A percentile compares a stretch with the other conserved stretches of the same genome.
Evolutionary conservation across 768 basidiomycete genomes (phyloP).

Genomic region (Rhizopogon vinicolor): DNA sequence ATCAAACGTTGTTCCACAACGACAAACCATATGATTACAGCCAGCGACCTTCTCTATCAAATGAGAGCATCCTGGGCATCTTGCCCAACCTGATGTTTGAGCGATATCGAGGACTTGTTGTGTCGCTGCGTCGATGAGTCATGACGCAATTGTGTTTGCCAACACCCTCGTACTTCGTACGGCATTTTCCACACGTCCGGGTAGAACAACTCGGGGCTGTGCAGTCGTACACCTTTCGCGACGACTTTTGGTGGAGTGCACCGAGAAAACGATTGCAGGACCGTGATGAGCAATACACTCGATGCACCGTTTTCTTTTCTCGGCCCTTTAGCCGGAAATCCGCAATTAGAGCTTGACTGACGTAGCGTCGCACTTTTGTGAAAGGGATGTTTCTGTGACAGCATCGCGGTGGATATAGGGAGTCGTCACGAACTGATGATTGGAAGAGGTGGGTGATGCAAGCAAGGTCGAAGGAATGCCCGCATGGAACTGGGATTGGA

Average conservation of each 20-base stretch:
- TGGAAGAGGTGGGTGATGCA: slow-evolving; percentile 24
- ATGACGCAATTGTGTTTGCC: not conserved
- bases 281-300: slow-evolving; percentile 22
- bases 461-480: slow-evolving; percentile 21
- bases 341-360: slow-evolving; percentile 6
- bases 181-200: slow-evolving; percentile 5
- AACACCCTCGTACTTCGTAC: slow-evolving; percentile 2
- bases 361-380: slow-evolving; percentile 8
- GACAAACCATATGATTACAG: slow-evolving; percentile 1
- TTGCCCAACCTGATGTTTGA: not conserved
- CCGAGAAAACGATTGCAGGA: slow-evolving; percentile 24
- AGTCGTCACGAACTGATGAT: slow-evolving; percentile 22
- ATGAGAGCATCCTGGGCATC: slow-evolving; percentile 1
- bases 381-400: slow-evolving; percentile 17
- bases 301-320: slow-evolving; percentile 18
- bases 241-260: slow-evolving; percentile 10
- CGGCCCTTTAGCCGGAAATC: slow-evolving; percentile 13
- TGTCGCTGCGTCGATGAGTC: not conserved
- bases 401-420: slow-evolving; percentile 28
- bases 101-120: not conserved
- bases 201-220: slow-evolving; percentile 3
- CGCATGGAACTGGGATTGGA: slow-evolving; percentile 16
- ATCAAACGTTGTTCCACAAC: slow-evolving; percentile 1
- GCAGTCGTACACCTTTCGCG: slow-evolving; percentile 15
- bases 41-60: slow-evolving; percentile 1